Evolutionary conservation across 2,329 filamentous ascomycete species (phyloP), one percentile per base, ranked within the genome.

Genomic region (Epichloe coenophiala): DNA sequence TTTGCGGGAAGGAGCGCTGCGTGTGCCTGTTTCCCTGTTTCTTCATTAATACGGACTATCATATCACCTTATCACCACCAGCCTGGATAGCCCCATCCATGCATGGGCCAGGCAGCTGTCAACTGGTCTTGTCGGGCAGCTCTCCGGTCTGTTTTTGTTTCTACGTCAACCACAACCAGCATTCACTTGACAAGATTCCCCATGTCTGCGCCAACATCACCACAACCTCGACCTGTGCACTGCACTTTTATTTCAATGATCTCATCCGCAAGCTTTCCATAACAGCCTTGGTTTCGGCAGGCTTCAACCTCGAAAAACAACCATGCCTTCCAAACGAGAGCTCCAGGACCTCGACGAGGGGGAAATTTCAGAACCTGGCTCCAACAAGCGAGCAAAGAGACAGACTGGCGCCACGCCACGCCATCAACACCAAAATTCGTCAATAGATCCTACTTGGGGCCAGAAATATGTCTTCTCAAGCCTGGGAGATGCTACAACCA

Each of bases 401-500:
- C 54, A 56, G 23, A 54, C 51, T 5, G 55, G 55, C 12, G 54
- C 59, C 37, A 70, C 65, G 58, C 53, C 64, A 51, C 66, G 65
- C 53, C 66, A 71, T 55, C 66, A 70, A 47, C 66, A 70, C 49
- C 65, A 71, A 52, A 67, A 71, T 55, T 68, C 70, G 4, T 66
- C 68, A 45, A 72, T 81, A 52, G 76, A 88, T 62, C 75, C 79
- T 9, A 77, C 79, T 2, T 87, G 81, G 64, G 85, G 85, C 40
- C 84, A 88, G 66, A 78, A 81, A 64, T 80, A 80, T 59, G 84
- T 84, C 42, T 85, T 89, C 58, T 81, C 83, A 6, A 76, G 76
- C n/a, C 66, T 79, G 13, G 75, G 79, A 44, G 71, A 75, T 53
- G 56, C 64, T n/a, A 65, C 69, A 3, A 71, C 69, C 2, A 65